phyloP scores from a whole-genome alignment of 345 rosid genomes.

The Erodium maritimum region DNA sequence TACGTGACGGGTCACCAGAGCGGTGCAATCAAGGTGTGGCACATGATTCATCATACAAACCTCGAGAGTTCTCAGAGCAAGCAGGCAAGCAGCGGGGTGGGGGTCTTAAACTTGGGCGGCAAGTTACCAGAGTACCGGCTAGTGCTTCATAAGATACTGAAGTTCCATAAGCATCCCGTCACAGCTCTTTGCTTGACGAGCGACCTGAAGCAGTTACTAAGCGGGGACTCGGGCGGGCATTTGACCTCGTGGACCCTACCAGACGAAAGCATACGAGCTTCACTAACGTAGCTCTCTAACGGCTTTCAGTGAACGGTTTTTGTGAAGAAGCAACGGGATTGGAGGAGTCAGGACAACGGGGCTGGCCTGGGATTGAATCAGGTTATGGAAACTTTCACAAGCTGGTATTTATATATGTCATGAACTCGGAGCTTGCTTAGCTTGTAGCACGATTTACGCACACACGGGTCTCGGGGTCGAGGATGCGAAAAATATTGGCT shows the following conservation, averaged over 20 bases:
- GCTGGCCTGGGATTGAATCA: constrained; percentile 19
- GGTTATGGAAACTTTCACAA: too few species aligned
- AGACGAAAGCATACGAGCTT: constrained; percentile 61
- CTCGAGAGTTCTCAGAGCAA: constrained; percentile 38
- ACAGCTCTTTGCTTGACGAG: constrained; percentile 70
- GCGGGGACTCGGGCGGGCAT: constrained; percentile 87
- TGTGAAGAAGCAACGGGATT: constrained; percentile 1
- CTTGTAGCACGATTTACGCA: background rate
- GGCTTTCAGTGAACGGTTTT: too few species aligned
- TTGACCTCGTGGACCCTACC: constrained; percentile 88
- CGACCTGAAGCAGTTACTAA: constrained; percentile 84
- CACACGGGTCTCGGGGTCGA: constrained; percentile 5
- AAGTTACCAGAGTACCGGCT: constrained; percentile 69
- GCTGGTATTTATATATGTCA: constrained; percentile 4
- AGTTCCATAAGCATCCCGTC: constrained; percentile 78
- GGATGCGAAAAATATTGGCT: background rate
- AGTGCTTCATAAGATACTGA: constrained; percentile 71
- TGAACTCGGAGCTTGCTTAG: background rate
- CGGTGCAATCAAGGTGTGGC: constrained; percentile 96
- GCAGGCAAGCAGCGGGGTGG: constrained; percentile 30
- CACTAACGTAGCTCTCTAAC: too few species aligned
- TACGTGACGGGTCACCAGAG: constrained; percentile 98
- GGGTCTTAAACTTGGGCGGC: constrained; percentile 50
- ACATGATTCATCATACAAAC: constrained; percentile 67
- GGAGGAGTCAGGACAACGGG: constrained; percentile 17